These are phyloP conservation scores for Claviceps arundinis DNA, from an alignment of 2,329 filamentous ascomycete species.

Conservation along the genomic window DNA sequence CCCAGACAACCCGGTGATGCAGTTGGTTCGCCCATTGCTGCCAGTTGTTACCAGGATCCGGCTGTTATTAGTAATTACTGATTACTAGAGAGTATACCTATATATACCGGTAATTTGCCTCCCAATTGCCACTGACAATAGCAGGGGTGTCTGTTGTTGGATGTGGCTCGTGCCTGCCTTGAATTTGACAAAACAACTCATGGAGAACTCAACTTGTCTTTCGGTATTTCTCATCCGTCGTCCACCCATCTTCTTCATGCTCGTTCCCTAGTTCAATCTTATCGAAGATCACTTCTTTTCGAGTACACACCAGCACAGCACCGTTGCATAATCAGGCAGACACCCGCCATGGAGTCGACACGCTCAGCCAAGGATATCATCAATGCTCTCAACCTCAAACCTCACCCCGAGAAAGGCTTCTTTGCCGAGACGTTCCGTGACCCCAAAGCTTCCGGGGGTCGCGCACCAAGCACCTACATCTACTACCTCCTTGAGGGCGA, in stretches of 20 bases:
- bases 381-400: conserved; percentile 24
- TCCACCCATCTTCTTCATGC: neutral
- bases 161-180: neutral
- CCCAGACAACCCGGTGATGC: neutral
- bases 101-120: neutral
- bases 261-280: neutral
- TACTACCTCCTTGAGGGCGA: conserved; percentile 38
- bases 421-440: conserved; percentile 35
- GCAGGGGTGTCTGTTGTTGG: neutral
- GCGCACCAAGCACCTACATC: conserved; percentile 34
- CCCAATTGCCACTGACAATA: neutral
- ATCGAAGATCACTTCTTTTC: neutral
- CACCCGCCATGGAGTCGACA: neutral
- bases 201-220: neutral
- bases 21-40: neutral
- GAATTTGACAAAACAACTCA: neutral
- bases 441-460: conserved; percentile 13
- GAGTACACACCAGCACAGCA: neutral
- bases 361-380: conserved; percentile 29
- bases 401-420: conserved; percentile 36
- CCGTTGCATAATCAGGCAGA: neutral
- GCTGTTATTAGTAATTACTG: neutral
- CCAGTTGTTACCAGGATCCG: neutral
- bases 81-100: too few relatives aligned
- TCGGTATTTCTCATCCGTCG: neutral